Percentiles rank a stretch among this genome's conserved stretches.
These are phyloP conservation scores for Logfia minima DNA, from an alignment of 129 eudicot genomes.

Conservation along the genomic window DNA sequence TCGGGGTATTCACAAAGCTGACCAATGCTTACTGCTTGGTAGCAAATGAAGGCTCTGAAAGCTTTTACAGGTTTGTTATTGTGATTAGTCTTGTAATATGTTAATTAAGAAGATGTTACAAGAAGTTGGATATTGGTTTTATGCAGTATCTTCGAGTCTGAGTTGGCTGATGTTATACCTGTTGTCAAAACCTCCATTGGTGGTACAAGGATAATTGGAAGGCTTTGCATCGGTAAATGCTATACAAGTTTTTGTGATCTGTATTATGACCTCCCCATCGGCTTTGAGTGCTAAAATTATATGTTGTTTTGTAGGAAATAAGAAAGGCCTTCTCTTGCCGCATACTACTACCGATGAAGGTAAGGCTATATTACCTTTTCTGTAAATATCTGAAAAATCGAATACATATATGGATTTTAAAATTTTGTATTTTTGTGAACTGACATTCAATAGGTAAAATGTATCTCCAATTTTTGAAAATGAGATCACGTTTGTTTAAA, in stretches of 20 bases:
- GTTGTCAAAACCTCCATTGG: slow-evolving; percentile 88
- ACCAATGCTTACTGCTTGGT: slow-evolving; percentile 94
- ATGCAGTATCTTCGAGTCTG: slow-evolving; percentile 86
- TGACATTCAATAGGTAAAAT: slow-evolving; percentile 1
- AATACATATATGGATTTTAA: not conserved
- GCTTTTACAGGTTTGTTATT: slow-evolving; percentile 71
- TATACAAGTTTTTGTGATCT: slow-evolving; percentile 1
- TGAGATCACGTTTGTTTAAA: not conserved
- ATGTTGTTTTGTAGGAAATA: slow-evolving; percentile 53
- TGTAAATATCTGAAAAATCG: not conserved
- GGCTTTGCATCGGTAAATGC: slow-evolving; percentile 76
- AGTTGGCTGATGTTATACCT: slow-evolving; percentile 77
- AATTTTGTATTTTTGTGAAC: not conserved
- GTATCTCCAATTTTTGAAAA: not conserved
- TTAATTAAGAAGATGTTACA: slow-evolving; percentile 14
- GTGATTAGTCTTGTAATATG: slow-evolving; percentile 9
- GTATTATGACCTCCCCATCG: not conserved
- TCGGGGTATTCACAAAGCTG: slow-evolving; percentile 92
- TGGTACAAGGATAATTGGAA: slow-evolving; percentile 82
- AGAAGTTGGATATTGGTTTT: slow-evolving; percentile 8
- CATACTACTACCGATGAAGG: slow-evolving; percentile 82
- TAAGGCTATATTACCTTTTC: slow-evolving; percentile 19
- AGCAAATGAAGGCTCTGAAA: slow-evolving; percentile 90
- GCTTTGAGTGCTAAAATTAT: slow-evolving; percentile 20
- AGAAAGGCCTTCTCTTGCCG: slow-evolving; percentile 72